Conservation (phyloP, 305 asterid species). For the Fraxinus paxiana region DNA sequence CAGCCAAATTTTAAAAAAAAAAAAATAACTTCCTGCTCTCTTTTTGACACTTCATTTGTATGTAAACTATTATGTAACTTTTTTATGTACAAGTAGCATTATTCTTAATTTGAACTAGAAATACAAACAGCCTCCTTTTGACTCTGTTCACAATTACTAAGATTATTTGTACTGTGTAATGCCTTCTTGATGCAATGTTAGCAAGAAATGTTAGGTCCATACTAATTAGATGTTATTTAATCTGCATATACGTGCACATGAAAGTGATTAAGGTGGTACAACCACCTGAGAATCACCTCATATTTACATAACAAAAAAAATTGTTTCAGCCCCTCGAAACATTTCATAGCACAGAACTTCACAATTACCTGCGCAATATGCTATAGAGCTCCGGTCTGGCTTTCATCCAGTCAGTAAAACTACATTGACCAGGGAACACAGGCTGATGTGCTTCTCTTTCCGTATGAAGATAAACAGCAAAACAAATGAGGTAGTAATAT, state of each 20-base stretch:
- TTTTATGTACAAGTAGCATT: not conserved
- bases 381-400: conserved; percentile 98
- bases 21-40: not conserved
- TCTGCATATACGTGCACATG: conserved; percentile 18
- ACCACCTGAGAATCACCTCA: conserved; percentile 22
- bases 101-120: not conserved
- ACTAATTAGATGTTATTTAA: conserved; percentile 7
- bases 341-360: conserved; percentile 17
- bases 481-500: conserved; percentile 95
- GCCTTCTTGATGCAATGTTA: conserved; percentile 1
- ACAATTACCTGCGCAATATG: conserved; percentile 76
- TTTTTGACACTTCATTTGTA: not conserved
- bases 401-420: conserved; percentile 95
- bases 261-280: conserved; percentile 16
- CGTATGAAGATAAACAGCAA: conserved; percentile 88
- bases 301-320: conserved; percentile 21
- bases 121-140: not conserved
- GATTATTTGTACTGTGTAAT: not conserved
- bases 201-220: not conserved
- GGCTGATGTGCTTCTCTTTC: conserved; percentile 67
- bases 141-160: not conserved
- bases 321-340: conserved; percentile 17
- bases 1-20: not conserved
- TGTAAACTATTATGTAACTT: not conserved
- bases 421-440: conserved; percentile 55